A percentile compares a stretch with the other conserved stretches of the same genome.
These are phyloP conservation scores for Dendrobium nobile DNA, from an alignment of 106 monocot species.

Conservation along the genomic window DNA sequence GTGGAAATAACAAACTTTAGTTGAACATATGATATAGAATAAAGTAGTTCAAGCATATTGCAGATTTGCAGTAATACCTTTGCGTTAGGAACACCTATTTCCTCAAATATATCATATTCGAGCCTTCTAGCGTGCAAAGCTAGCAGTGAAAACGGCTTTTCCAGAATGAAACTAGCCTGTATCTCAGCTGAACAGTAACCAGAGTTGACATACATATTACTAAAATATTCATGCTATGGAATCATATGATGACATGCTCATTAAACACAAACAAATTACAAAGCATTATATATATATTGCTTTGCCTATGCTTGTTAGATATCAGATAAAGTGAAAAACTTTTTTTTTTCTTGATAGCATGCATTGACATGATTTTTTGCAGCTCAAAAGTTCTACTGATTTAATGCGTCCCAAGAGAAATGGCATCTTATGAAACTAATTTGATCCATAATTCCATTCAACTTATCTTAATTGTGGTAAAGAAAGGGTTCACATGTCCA, in stretches of 20 bases:
- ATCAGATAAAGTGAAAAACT: neutral
- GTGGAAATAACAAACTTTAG: neutral
- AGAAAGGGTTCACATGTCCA: no score
- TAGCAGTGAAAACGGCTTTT: slow-evolving; percentile 35
- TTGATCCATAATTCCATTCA: no score
- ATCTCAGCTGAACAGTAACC: slow-evolving; percentile 50
- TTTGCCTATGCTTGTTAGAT: neutral
- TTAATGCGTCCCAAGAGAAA: neutral
- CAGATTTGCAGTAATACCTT: slow-evolving; percentile 27
- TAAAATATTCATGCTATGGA: neutral
- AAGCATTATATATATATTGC: neutral
- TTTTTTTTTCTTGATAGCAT: neutral
- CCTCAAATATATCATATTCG: slow-evolving; percentile 62
- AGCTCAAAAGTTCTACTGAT: neutral
- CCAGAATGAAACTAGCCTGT: slow-evolving; percentile 52
- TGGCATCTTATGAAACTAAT: no score
- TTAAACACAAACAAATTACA: neutral
- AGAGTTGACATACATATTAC: neutral
- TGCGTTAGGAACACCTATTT: slow-evolving; percentile 61
- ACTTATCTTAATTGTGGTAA: no score
- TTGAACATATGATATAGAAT: neutral
- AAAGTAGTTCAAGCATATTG: neutral
- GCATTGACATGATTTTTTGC: neutral
- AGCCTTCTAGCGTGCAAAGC: slow-evolving; percentile 25
- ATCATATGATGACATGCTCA: neutral